Base-by-base conservation (phyloP, 441 rosid genomes). In the Corymbia citriodora region DNA sequence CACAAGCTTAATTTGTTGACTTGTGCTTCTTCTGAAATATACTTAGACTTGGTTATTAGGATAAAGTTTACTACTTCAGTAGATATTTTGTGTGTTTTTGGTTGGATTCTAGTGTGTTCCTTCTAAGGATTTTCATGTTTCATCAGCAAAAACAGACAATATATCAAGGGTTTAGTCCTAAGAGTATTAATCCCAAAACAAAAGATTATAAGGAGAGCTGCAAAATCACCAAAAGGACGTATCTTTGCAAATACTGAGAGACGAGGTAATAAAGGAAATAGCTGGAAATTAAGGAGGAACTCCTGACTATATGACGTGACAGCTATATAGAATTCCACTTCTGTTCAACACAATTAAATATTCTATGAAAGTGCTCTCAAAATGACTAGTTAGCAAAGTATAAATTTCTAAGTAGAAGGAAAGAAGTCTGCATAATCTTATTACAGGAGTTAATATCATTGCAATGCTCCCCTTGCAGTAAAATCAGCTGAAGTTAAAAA, bases 401-500 rank as follows among this genome's bases (percentile, higher is more conserved):
- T 79, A 79, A 79, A 45, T 79, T 79, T 79, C 53, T 79, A 45
- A 79, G 52, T 79, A 40, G 52, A 79, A 79, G 85, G 85, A 79
- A 79, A 79, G 85, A 23, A 79, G 85, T 23, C 15, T 45, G 85
- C 85, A 79, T 79, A 79, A 45, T 45, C n/a, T 49, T 63, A 57
- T 87, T 23, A 13, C 36, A 59, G 55, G 53, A 40, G 55, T 36
- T n/a, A 61, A 63, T 40, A 45, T 49, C 89, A 89, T 91, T 88
- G 88, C 92, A 88, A 87, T 92, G 91, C 92, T 92, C 89, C 79
- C 9, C 63, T 88, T 94, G 93, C 96, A 96, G 99, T 92, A 89
- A 95, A 98, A 92, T 91, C 98, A 92, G 92, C 93, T 91, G 94
- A 95, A 93, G 98, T 57, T 92, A 97, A 96, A 91, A 97, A 96